Evolutionary conservation across 2,329 filamentous ascomycete genomes (phyloP).

Genomic region (Aspergillus flavus): DNA sequence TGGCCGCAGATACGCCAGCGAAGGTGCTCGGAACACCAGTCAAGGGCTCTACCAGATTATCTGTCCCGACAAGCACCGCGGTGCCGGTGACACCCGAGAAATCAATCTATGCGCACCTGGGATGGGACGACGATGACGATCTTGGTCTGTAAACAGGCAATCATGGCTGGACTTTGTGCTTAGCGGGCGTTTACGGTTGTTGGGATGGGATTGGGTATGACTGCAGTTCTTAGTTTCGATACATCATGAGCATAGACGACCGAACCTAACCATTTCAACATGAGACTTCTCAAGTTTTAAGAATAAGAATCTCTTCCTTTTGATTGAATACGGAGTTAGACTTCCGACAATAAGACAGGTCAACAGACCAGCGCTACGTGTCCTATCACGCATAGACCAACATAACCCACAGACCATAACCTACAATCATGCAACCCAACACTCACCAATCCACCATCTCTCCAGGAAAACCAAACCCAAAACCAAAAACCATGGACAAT

Average conservation of each 20-base stretch:
- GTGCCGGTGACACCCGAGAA: constrained; percentile 39
- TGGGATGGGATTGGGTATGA: neutral
- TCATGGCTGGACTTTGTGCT: constrained; percentile 30
- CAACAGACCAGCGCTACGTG: neutral
- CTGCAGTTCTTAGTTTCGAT: neutral
- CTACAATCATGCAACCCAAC: no score
- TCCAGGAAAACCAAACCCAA: no score
- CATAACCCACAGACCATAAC: neutral
- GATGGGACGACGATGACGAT: constrained; percentile 50
- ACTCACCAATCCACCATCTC: no score
- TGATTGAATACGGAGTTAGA: neutral
- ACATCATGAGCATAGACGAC: neutral
- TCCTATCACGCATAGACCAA: neutral
- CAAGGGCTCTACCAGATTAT: constrained; percentile 29
- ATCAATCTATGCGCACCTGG: constrained; percentile 47
- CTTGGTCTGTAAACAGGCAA: constrained; percentile 40
- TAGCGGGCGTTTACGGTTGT: constrained; percentile 15
- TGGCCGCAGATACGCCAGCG: constrained; percentile 7
- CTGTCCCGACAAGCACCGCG: constrained; percentile 17
- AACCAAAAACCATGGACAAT: no score
- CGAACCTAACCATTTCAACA: neutral
- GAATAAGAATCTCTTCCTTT: neutral
- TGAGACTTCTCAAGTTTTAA: neutral
- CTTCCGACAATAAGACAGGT: neutral
- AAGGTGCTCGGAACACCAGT: constrained; percentile 35